Evolutionary conservation across 805 yeast genomes (phyloP), one percentile per base, ranked within the genome.

Genomic region (Wickerhamiella azymoides): DNA sequence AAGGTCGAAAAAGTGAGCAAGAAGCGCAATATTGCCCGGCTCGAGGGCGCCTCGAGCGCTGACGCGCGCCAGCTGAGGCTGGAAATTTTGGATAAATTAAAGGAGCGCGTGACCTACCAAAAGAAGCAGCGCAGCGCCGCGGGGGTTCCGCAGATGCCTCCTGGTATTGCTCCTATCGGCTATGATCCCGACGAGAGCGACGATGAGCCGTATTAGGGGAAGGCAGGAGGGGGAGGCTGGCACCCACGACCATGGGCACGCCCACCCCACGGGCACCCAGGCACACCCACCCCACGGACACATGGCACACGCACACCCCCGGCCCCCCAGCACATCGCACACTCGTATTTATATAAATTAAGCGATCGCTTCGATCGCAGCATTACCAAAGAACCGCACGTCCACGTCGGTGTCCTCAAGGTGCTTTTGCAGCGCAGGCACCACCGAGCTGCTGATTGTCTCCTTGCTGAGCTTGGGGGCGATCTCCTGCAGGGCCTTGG

Each of bases 381-480:
- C 73, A 46, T 69, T 69, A 7, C 96, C 86, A 65, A 77, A 92
- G 65, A 71, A 89, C 60, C 86, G 76, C 51, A 92, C 98, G 65
- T 92, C 98, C 19, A 77, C 77, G 61, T 92, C 98, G 36, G 66
- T 69, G 64, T 92, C 97, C 38, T 70, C 68, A 48, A 69, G 65
- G 57, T 89, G 72, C 41, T 68, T 71, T 55, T 79, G 75, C 56
- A 92, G 72, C 36, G 73, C 69, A 26, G 92, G 82, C 41, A 78
- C 55, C 35, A 88, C 72, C 37, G 76, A 72, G 18, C 64, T 62
- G 36, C 66, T 58, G 25, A 79, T 69, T 39, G 73, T 56, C 28
- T 53, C 41, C 16, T 36, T 40, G 16, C 35, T 17, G 21, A 83
- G 64, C 13, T 77, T 68, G 56, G 76, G 74, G 6, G 77, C 77